These are phyloP conservation scores for Sporothrix humicola DNA, from an alignment of 2,329 filamentous ascomycete genomes.

Conservation along the genomic window DNA sequence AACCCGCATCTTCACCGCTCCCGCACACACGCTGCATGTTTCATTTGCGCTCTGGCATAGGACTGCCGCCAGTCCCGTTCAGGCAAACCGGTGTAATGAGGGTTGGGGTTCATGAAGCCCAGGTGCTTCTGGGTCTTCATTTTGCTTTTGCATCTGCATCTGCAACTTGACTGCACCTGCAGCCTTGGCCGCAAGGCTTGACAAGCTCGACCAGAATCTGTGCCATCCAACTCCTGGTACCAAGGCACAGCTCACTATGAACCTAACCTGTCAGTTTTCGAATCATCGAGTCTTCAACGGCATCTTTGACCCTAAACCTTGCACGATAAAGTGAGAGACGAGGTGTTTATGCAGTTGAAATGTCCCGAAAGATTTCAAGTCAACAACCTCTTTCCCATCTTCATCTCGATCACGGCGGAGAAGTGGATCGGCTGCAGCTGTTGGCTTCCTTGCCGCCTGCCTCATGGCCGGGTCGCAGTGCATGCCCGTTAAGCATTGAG, in stretches of 20 bases:
- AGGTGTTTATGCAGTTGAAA: too few species aligned
- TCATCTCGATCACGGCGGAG: background rate
- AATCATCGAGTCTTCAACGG: background rate
- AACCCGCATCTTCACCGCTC: conserved; percentile 21
- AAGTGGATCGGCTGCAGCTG: conserved; percentile 6
- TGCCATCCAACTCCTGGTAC: background rate
- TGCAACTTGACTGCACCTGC: background rate
- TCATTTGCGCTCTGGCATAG: conserved; percentile 15
- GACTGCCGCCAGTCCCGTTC: conserved; percentile 25
- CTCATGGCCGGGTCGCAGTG: background rate
- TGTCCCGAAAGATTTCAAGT: background rate
- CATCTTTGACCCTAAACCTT: background rate
- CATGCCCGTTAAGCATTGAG: background rate
- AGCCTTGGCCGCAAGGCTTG: background rate
- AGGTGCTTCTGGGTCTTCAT: background rate
- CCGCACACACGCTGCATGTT: background rate
- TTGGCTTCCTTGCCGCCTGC: background rate
- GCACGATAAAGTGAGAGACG: too few species aligned
- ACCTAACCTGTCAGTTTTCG: background rate
- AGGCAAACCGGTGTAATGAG: conserved; percentile 22
- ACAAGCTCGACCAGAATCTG: background rate
- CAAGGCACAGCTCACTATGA: background rate
- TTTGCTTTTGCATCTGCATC: background rate
- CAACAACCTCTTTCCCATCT: background rate
- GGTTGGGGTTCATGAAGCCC: background rate